phyloP scores from a whole-genome alignment of 2,329 filamentous ascomycete species.

The Parastagonospora avenae region DNA sequence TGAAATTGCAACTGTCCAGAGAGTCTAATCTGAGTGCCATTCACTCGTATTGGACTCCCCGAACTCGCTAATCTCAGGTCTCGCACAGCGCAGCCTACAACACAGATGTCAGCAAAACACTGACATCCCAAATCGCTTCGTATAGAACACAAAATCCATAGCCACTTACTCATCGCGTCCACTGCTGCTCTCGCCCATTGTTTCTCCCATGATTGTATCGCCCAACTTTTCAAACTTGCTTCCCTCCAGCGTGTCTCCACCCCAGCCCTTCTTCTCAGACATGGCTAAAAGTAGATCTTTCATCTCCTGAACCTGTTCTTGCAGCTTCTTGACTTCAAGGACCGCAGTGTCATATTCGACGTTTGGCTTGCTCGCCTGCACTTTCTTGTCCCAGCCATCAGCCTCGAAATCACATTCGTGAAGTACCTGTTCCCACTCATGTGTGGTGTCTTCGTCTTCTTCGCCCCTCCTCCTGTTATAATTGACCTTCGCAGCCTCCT shows the following conservation, averaged over 20 bases:
- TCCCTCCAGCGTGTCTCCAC: constrained; percentile 36
- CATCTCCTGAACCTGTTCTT: constrained; percentile 52
- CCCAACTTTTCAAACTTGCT: constrained; percentile 30
- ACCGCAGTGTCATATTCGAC: constrained; percentile 78
- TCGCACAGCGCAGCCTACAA: background rate
- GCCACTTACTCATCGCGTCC: constrained; percentile 26
- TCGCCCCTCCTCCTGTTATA: constrained; percentile 80
- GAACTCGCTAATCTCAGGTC: constrained; percentile 22
- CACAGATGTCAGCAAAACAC: background rate
- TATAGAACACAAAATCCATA: constrained; percentile 1
- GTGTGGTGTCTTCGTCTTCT: constrained; percentile 82
- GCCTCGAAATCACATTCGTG: constrained; percentile 76
- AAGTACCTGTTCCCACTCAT: constrained; percentile 91
- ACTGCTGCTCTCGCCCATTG: constrained; percentile 31
- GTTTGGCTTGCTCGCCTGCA: constrained; percentile 77
- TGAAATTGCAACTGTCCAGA: background rate
- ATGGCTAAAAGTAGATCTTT: constrained; percentile 46
- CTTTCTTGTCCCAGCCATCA: constrained; percentile 84
- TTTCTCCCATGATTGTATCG: constrained; percentile 15
- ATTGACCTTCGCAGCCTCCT: constrained; percentile 62
- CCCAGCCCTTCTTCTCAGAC: constrained; percentile 31
- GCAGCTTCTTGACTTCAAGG: constrained; percentile 61
- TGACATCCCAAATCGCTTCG: constrained; percentile 3
- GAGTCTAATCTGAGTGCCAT: constrained; percentile 23
- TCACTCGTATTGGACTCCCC: constrained; percentile 26